phyloP scores from a whole-genome alignment of 1,139 yeast genomes.

The Yamadazyma mexicana region DNA sequence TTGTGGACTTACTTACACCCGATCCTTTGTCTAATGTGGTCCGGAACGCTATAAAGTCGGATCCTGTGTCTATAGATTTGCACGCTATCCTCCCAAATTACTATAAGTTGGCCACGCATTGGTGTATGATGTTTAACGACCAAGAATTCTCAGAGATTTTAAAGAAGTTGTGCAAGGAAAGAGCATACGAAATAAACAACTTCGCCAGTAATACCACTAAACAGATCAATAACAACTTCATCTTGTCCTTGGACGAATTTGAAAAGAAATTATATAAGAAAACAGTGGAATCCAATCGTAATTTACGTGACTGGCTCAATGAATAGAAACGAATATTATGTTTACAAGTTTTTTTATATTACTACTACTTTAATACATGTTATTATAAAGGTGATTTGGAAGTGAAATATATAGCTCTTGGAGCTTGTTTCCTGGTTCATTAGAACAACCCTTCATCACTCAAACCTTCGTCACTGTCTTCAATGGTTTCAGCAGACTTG shows the following conservation, averaged over 20 bases:
- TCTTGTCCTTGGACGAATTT: conserved; percentile 71
- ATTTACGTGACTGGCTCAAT: conserved; percentile 60
- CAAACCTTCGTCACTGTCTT: conserved; percentile 43
- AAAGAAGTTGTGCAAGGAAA: conserved; percentile 54
- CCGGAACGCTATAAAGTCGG: conserved; percentile 79
- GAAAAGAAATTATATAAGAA: conserved; percentile 61
- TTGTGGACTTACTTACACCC: conserved; percentile 69
- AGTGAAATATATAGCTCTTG: no score
- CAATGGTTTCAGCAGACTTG: conserved; percentile 23
- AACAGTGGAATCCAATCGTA: conserved; percentile 62
- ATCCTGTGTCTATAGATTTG: conserved; percentile 65
- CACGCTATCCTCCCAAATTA: conserved; percentile 67
- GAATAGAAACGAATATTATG: conserved; percentile 1
- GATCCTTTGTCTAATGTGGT: conserved; percentile 63
- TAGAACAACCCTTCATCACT: conserved; percentile 19
- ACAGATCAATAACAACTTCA: conserved; percentile 48
- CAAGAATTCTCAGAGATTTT: conserved; percentile 58
- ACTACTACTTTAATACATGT: background rate
- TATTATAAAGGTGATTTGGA: no score
- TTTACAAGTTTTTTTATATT: background rate
- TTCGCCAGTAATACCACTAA: conserved; percentile 59
- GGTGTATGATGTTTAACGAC: conserved; percentile 72
- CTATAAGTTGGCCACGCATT: conserved; percentile 67
- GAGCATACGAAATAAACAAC: conserved; percentile 73
- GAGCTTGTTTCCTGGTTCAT: background rate